A percentile compares a stretch with the other conserved stretches of the same genome.
Evolutionary conservation across 495 filamentous ascomycete species (phyloP).

Genomic region (Podospora pseudocomata): DNA sequence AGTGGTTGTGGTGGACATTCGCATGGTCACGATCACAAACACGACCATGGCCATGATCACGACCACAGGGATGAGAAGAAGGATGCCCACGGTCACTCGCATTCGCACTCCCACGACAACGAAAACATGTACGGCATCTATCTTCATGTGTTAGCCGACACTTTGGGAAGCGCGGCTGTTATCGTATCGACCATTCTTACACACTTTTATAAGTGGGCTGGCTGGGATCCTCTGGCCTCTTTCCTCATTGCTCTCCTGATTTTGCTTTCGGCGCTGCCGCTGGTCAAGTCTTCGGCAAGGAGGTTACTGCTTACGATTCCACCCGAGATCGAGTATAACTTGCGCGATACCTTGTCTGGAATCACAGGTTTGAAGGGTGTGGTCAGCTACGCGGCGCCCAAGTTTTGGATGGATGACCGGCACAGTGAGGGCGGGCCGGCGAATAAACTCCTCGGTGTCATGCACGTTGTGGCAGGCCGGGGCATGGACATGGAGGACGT

Average conservation of each 20-base stretch:
- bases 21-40: constrained; percentile 38
- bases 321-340: constrained; percentile 79
- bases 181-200: constrained; percentile 88
- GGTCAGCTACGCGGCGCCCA: constrained; percentile 77
- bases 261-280: constrained; percentile 78
- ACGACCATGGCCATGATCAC: constrained; percentile 37
- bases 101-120: constrained; percentile 67
- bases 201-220: constrained; percentile 79
- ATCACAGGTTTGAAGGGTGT: constrained; percentile 81
- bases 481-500: constrained; percentile 74
- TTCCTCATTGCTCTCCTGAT: constrained; percentile 92
- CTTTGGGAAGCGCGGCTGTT: constrained; percentile 88
- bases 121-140: constrained; percentile 99
- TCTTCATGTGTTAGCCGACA: constrained; percentile 91
- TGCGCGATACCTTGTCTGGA: constrained; percentile 80
- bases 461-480: constrained; percentile 73
- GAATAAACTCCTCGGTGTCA: constrained; percentile 65
- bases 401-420: constrained; percentile 90
- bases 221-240: constrained; percentile 94
- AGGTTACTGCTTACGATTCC: constrained; percentile 80
- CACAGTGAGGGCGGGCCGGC: constrained; percentile 37
- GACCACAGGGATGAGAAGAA: constrained; percentile 30
- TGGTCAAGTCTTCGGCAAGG: constrained; percentile 80
- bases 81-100: constrained; percentile 35
- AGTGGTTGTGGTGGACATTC: constrained; percentile 14